These are phyloP conservation scores for Rhazya stricta DNA, from an alignment of 257 asterid genomes.

Conservation along the genomic window DNA sequence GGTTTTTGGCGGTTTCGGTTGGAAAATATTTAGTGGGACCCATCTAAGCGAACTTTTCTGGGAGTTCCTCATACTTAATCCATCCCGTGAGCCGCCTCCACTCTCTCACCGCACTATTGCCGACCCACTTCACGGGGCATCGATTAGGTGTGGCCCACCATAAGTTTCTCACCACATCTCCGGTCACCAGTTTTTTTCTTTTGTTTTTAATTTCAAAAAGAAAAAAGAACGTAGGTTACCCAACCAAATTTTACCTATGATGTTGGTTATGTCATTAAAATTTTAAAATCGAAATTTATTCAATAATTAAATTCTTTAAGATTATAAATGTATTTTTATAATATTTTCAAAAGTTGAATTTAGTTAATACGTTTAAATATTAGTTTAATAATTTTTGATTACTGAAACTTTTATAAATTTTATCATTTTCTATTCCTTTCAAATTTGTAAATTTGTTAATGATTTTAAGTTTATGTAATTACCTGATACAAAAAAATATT, in stretches of 20 bases:
- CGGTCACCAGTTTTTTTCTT: background rate
- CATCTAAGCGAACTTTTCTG: constrained; percentile 1
- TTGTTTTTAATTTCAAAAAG: no score
- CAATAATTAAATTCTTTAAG: no score
- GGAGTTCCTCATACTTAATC: constrained; percentile 18
- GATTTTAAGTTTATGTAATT: no score
- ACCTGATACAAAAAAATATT: no score
- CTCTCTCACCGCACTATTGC: constrained; percentile 33
- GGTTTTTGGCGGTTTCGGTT: constrained; percentile 19
- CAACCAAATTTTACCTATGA: background rate
- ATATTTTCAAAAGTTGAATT: no score
- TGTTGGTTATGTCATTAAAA: no score
- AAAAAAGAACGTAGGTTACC: background rate
- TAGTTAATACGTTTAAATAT: no score
- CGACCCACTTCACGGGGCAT: constrained; percentile 61
- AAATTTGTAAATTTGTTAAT: no score
- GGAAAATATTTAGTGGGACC: constrained; percentile 33
- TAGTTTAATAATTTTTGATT: no score
- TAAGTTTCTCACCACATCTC: no score
- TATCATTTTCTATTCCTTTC: no score
- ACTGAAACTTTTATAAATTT: no score
- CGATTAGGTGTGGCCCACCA: constrained; percentile 24
- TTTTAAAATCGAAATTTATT: background rate
- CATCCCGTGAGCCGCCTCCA: constrained; percentile 42
- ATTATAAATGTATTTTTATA: background rate